These are phyloP conservation scores for Coemansia sp. DNA, from an alignment of 192 early-diverging fungal genomes.

Conservation along the genomic window DNA sequence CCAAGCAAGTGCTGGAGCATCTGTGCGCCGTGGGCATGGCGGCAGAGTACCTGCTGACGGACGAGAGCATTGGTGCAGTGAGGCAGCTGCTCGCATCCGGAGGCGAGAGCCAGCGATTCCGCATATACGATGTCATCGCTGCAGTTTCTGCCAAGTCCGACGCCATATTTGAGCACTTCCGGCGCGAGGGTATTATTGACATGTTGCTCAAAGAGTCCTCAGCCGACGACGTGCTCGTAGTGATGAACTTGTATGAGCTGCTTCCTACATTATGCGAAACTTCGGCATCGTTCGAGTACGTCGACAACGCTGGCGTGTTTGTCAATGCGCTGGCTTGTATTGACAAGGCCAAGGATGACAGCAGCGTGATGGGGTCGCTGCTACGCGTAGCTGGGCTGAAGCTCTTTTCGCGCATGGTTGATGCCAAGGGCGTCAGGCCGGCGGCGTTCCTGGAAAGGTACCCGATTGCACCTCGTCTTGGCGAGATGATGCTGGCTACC, in stretches of 20 bases:
- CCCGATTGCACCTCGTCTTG: slow-evolving; percentile 24
- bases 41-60: slow-evolving; percentile 36
- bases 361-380: slow-evolving; percentile 25
- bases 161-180: slow-evolving; percentile 31
- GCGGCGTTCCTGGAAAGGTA: slow-evolving; percentile 34
- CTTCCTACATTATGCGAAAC: slow-evolving; percentile 31
- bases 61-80: slow-evolving; percentile 19
- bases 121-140: slow-evolving; percentile 48
- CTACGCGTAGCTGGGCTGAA: slow-evolving; percentile 34
- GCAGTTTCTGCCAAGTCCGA: slow-evolving; percentile 15
- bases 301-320: slow-evolving; percentile 34
- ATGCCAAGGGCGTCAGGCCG: slow-evolving; percentile 20
- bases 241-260: slow-evolving; percentile 46
- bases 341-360: slow-evolving; percentile 8
- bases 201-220: slow-evolving; percentile 30
- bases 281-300: slow-evolving; percentile 20
- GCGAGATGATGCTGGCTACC: slow-evolving; percentile 17
- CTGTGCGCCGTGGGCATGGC: slow-evolving; percentile 26
- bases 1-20: slow-evolving; percentile 32
- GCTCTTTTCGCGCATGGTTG: slow-evolving; percentile 47
- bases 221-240: slow-evolving; percentile 32
- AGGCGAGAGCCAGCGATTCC: slow-evolving; percentile 45
- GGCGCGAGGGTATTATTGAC: slow-evolving; percentile 37
- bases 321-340: slow-evolving; percentile 16
- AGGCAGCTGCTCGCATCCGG: slow-evolving; percentile 20